These are phyloP conservation scores for Pistacia integerrima DNA, from an alignment of 345 rosid species.

Conservation along the genomic window DNA sequence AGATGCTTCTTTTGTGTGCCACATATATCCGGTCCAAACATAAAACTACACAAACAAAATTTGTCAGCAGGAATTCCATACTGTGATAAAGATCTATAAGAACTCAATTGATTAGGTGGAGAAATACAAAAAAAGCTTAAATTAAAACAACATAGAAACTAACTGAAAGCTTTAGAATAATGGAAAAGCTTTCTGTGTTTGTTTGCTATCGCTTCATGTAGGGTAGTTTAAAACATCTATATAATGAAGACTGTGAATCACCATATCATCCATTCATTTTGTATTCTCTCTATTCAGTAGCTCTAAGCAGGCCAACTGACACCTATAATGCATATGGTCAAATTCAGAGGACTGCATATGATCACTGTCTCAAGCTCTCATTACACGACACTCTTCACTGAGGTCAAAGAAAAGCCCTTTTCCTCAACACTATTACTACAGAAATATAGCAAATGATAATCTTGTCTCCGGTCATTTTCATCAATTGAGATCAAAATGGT, in stretches of 20 bases:
- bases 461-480: no score
- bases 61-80: not conserved
- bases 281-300: not conserved
- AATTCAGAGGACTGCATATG: not conserved
- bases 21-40: slow-evolving; percentile 60
- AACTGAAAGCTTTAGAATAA: not conserved
- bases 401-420: no score
- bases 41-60: slow-evolving; percentile 34
- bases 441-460: no score
- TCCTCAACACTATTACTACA: no score
- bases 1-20: slow-evolving; percentile 53
- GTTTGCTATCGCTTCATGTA: no score
- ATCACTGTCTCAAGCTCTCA: not conserved
- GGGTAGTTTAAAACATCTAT: no score
- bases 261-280: not conserved
- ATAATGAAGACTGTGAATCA: not conserved
- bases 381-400: no score
- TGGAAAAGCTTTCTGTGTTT: not conserved
- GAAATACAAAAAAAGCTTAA: not conserved
- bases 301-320: not conserved
- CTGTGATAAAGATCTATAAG: not conserved
- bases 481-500: no score
- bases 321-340: not conserved
- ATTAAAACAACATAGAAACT: not conserved
- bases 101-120: not conserved